phyloP scores from a whole-genome alignment of 306 rosid genomes.

The Cyclanthera cordifolia region DNA sequence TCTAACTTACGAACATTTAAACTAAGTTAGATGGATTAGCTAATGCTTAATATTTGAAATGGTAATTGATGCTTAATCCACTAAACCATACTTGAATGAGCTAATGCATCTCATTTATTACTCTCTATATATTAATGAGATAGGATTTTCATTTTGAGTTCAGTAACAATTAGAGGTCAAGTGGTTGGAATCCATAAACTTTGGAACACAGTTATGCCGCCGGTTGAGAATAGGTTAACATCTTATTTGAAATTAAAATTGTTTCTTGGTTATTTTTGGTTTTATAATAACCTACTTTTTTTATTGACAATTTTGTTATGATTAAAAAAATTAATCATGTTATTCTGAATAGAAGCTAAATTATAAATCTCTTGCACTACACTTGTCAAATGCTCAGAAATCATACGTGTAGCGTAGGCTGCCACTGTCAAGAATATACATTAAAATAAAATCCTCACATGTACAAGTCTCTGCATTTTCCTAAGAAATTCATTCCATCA shows the following conservation, averaged over 20 bases:
- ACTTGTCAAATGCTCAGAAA: not conserved
- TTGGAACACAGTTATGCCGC: too few relatives aligned
- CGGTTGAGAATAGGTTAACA: not conserved
- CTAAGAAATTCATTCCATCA: not conserved
- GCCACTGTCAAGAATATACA: not conserved
- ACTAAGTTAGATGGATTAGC: not conserved
- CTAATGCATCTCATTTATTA: too few relatives aligned
- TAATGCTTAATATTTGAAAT: not conserved
- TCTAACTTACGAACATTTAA: not conserved
- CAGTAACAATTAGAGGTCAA: too few relatives aligned
- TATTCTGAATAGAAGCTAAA: not conserved
- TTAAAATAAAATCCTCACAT: not conserved
- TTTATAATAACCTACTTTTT: not conserved
- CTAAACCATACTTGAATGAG: too few relatives aligned
- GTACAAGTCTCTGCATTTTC: not conserved
- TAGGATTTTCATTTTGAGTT: too few relatives aligned
- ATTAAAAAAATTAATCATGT: not conserved
- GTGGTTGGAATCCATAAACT: too few relatives aligned
- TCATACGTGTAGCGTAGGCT: not conserved
- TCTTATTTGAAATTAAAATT: not conserved
- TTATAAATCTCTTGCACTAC: not conserved
- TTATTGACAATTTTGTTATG: not conserved
- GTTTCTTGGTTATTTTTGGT: not conserved
- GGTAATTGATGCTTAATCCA: too few relatives aligned
- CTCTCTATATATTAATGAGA: too few relatives aligned